Percentiles rank a stretch among this genome's conserved stretches.
Evolutionary conservation across 371 early-diverging fungal species (phyloP).

Genomic region (Mucor plumbeus): DNA sequence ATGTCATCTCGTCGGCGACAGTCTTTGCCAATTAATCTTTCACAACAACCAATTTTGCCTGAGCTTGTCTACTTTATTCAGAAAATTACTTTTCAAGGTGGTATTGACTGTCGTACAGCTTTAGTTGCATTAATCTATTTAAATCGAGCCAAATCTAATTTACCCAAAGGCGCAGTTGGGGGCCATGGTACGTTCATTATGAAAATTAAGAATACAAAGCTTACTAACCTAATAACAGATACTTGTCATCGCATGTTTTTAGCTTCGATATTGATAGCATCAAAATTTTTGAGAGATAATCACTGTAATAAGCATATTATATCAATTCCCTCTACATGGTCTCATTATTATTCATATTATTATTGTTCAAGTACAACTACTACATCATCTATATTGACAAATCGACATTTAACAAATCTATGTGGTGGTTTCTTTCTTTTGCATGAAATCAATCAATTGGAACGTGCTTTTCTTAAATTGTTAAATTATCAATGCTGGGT

Average conservation of each 20-base stretch:
- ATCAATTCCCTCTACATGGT: slow-evolving; percentile 15
- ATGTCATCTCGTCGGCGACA: background rate
- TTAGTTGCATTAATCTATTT: slow-evolving; percentile 50
- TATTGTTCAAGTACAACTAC: slow-evolving; percentile 25
- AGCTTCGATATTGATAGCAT: slow-evolving; percentile 68
- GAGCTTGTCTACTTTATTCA: slow-evolving; percentile 46
- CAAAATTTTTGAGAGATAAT: slow-evolving; percentile 36
- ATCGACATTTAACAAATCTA: slow-evolving; percentile 38
- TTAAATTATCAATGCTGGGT: slow-evolving; percentile 51
- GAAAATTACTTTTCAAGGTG: slow-evolving; percentile 41
- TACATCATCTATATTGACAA: slow-evolving; percentile 21
- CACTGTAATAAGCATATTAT: background rate
- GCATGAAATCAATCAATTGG: slow-evolving; percentile 43
- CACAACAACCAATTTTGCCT: slow-evolving; percentile 19
- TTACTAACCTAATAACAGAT: slow-evolving; percentile 18
- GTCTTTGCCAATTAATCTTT: background rate
- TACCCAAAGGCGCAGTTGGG: slow-evolving; percentile 46
- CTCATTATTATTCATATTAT: slow-evolving; percentile 14
- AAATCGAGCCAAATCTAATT: slow-evolving; percentile 38
- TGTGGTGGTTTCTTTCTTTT: slow-evolving; percentile 41
- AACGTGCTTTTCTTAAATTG: slow-evolving; percentile 45
- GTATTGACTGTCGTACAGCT: slow-evolving; percentile 41
- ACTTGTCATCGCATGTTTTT: slow-evolving; percentile 76
- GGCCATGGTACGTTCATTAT: slow-evolving; percentile 22
- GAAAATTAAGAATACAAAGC: background rate